These are phyloP conservation scores for Auriculariales sp. DNA, from an alignment of 768 basidiomycete genomes.

Conservation along the genomic window DNA sequence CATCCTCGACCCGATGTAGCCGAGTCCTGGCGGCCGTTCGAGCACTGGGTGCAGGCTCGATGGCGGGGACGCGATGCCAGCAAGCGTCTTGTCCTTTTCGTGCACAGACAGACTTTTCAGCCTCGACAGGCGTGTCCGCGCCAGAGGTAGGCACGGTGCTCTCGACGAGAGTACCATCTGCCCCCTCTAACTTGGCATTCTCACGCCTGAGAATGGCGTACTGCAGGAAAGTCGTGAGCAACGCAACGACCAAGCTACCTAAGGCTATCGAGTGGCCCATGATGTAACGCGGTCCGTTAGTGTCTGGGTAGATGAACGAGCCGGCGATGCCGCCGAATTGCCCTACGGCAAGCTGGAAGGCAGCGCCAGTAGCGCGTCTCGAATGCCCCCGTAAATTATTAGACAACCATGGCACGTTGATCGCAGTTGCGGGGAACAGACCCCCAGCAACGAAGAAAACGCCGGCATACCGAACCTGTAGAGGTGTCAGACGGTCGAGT, in stretches of 20 bases:
- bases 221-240: background rate
- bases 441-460: slow-evolving; percentile 3
- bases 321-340: background rate
- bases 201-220: background rate
- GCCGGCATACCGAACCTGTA: slow-evolving; percentile 5
- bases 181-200: background rate
- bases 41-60: no score
- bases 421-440: background rate
- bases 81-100: no score
- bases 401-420: background rate
- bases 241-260: background rate
- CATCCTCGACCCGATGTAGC: no score
- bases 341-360: background rate
- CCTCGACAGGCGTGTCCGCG: no score
- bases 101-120: no score
- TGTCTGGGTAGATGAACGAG: background rate
- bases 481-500: no score
- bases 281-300: background rate
- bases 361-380: background rate
- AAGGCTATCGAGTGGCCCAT: background rate
- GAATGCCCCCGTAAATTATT: background rate
- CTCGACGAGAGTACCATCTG: no score
- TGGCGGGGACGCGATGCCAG: no score
- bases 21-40: no score
- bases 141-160: no score